Base-by-base conservation (phyloP, 164 flowering plant species). In the Brasenia schreberi region DNA sequence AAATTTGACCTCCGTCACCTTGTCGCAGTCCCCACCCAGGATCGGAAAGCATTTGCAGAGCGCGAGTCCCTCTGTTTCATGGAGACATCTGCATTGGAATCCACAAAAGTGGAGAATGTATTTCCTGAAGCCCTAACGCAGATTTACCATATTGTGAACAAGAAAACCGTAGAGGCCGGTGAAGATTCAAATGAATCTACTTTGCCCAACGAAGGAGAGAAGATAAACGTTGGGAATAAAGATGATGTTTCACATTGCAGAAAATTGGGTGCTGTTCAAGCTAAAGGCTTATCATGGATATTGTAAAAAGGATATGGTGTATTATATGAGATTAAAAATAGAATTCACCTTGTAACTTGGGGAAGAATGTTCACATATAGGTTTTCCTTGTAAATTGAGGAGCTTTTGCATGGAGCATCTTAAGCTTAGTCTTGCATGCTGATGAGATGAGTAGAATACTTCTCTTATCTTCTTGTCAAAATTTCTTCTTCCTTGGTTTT, bases 1-100 rank as follows among this genome's bases (percentile, higher is more conserved):
- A 88, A 88, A 71, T 81, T 85, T 7, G 94, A 87, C 70, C 90
- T 86, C 44, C 88, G 89, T 17, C 94, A 87, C 73, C 86, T 85
- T 27, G 84, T 83, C 56, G 90, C 94, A 6, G 94, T 87, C 66
- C 74, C 84, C 43, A 84, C 87, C 0, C 90, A 85, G 65, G 90
- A 85, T 64, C 87, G 86, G 49, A 85, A 80, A 44, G 81, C 89
- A 5, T 86, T 86, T 73, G 86, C 90, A 1, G 89, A 88, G 82
- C 80, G 68, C 59, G 94, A 88, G 67, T 82, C 87, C n/a, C 86
- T 86, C 64, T 86, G 74, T 79, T 87, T 87, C 89, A 86, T 86
- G 90, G 94, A 88, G 67, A 88, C 94, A 19, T 88, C 94, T 4
- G 94, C 94, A 0, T 73, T 88, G 33, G 94, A 86, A 62, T 73